Conservation (phyloP, 2,329 filamentous ascomycete genomes). For the Trichoderma citrinoviride region DNA sequence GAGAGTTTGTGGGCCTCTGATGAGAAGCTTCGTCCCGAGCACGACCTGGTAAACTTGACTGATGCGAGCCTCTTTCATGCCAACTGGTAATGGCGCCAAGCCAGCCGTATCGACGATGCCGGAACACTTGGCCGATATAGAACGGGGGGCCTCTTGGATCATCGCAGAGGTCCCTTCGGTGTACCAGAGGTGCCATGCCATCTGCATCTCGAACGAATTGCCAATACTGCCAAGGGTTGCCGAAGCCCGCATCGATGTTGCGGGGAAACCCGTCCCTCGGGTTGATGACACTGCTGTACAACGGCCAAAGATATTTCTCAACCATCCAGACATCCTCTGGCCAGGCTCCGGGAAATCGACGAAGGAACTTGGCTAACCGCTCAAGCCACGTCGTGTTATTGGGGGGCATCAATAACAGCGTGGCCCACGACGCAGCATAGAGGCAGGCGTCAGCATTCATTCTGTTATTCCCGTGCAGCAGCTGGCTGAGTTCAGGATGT, state of each 20-base stretch:
- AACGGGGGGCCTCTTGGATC: constrained; percentile 42
- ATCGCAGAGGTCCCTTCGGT: constrained; percentile 27
- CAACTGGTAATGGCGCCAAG: constrained; percentile 85
- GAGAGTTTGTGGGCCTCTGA: neutral
- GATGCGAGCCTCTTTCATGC: constrained; percentile 52
- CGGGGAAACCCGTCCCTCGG: constrained; percentile 30
- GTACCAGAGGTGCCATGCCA: constrained; percentile 38
- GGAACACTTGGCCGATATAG: constrained; percentile 79
- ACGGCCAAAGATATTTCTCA: constrained; percentile 61
- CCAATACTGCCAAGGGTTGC: constrained; percentile 34
- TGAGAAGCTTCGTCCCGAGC: neutral
- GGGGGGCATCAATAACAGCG: constrained; percentile 53
- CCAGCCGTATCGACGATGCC: constrained; percentile 76
- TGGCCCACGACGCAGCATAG: constrained; percentile 73
- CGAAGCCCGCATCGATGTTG: constrained; percentile 29
- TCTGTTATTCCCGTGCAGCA: constrained; percentile 35
- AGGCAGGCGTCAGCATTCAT: constrained; percentile 56
- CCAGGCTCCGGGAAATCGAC: constrained; percentile 40
- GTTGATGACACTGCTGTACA: constrained; percentile 50
- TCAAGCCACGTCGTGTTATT: constrained; percentile 55
- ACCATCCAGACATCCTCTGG: constrained; percentile 70
- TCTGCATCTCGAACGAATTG: constrained; percentile 46
- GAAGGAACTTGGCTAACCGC: constrained; percentile 61
- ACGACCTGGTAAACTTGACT: neutral
- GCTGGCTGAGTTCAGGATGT: constrained; percentile 34